Conservation (phyloP, 2,329 filamentous ascomycete species). For the Cladosporium oxysporum region DNA sequence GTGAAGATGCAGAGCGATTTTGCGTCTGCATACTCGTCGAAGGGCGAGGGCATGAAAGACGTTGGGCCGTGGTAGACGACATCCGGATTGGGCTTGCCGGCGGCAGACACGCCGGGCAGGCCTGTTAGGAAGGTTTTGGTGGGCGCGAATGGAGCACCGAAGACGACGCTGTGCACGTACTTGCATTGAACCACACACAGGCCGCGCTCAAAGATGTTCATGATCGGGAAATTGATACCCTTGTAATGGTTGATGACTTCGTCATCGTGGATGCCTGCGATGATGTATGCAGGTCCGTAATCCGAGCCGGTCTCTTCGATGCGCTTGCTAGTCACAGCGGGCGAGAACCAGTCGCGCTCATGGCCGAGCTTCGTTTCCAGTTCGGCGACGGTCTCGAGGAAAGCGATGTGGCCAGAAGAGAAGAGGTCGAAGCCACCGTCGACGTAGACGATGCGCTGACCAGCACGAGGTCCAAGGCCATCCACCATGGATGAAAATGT, state of each 20-base stretch:
- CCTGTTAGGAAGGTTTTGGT: constrained; percentile 74
- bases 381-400: constrained; percentile 74
- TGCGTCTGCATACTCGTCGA: constrained; percentile 68
- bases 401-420: constrained; percentile 95
- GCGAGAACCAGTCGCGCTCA: constrained; percentile 71
- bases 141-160: constrained; percentile 86
- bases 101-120: constrained; percentile 59
- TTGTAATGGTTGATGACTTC: constrained; percentile 95
- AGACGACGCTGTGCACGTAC: constrained; percentile 86
- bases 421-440: constrained; percentile 97
- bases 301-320: constrained; percentile 65
- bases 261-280: constrained; percentile 93
- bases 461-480: constrained; percentile 70
- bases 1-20: constrained; percentile 83
- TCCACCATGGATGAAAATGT: constrained; percentile 67
- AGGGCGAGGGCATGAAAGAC: constrained; percentile 69
- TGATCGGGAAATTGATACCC: constrained; percentile 97
- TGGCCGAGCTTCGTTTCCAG: constrained; percentile 70
- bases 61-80: constrained; percentile 97
- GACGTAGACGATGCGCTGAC: constrained; percentile 88
- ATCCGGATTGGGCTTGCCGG: constrained; percentile 60
- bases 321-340: constrained; percentile 64
- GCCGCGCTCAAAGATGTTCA: constrained; percentile 97
- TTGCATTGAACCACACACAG: constrained; percentile 94
- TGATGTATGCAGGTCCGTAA: constrained; percentile 81